Base-by-base conservation (phyloP, 441 rosid species). In the Cnidoscolus chayamansa region DNA sequence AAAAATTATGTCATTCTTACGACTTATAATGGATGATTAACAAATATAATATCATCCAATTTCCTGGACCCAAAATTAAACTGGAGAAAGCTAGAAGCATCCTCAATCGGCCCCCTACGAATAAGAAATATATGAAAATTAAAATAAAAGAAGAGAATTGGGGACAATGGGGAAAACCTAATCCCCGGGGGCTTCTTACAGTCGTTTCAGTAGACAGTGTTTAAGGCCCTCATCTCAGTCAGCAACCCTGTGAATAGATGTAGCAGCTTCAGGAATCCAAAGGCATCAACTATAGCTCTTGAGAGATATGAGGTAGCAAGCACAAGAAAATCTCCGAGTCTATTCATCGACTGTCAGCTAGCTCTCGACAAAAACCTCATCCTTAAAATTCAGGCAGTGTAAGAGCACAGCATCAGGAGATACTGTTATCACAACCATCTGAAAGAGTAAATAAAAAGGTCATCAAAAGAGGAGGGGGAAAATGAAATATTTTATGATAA, bases 251-350 rank as follows among this genome's bases (percentile, higher is more conserved):
- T 16, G 17, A 47, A 50, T 43, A 67, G 49, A 20, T 0, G 63
- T 48, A 53, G 55, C 79, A 53, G 55, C 79, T 68, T 68, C 72
- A n/a, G 32, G 17, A 75, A 31, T 49, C 71, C 56, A 56, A n/a
- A 19, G 73, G 31, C 58, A 61, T 57, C 43, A 49, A 16, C 1
- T 50, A 15, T 3, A 32, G 65, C 19, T 35, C 0, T 25, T 63
- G 45, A 40, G 54, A 47, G 1, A 19, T n/a, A 15, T 65, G 48
- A 32, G 62, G 66, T n/a, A 54, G 49, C 60, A 59, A 10, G 45
- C 66, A 25, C 58, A 43, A 40, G 45, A 65, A 60, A 66, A 8
- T 15, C 10, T 37, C 56, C 53, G 7, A 20, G 20, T 67, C 47
- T 19, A 62, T 65, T 48, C 31, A 51, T 53, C 65, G 12, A 55